Evolutionary conservation across 352 stramenopile species (phyloP), one percentile per base, ranked within the genome.

Genomic region (Bremia lactucae): DNA sequence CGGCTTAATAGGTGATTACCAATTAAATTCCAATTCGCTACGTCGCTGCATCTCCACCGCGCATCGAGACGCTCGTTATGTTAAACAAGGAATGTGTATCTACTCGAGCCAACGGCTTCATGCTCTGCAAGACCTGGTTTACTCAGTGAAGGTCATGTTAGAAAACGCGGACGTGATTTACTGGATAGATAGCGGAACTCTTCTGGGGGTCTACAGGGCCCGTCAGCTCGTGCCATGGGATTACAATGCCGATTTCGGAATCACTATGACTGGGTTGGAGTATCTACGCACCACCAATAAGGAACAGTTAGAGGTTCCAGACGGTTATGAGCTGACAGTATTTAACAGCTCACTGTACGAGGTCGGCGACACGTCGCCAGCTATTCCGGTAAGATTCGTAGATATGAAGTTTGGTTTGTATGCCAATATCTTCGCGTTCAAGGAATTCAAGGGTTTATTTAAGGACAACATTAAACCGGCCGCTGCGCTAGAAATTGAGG

Each of bases 151-250:
- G 25, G 44, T 49, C 4, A 44, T 72, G 35, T 31, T 81, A 2
- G 60, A 75, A 20, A 59, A 58, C 26, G 36, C 49, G 6, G 23
- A 58, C 3, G 44, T 74, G 16, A 55, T 48, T 0, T 83, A 75
- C 24, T 83, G 65, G 71, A 59, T 81, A 25, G 63, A 79, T 42
- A 72, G 71, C 38, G 65, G 65, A 33, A 67, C 68, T 22, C 58
- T 83, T 18, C 37, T 81, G 46, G 71, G 71, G 10, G 56, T 75
- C 44, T 68, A 77, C 21, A 54, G 71, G 4, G 56, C 57, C 3
- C 46, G 54, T 14, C 54, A 67, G 21, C 46, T 81, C 16, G 53
- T 79, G 5, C 60, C 69, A 2, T 78, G 66, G 58, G 71, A 79
- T 43, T 57, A 68, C 18, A 67, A 81, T 40, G 68, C 49, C 6